Base-by-base conservation (phyloP, 495 filamentous ascomycete species). In the Sporormia fimetaria region DNA sequence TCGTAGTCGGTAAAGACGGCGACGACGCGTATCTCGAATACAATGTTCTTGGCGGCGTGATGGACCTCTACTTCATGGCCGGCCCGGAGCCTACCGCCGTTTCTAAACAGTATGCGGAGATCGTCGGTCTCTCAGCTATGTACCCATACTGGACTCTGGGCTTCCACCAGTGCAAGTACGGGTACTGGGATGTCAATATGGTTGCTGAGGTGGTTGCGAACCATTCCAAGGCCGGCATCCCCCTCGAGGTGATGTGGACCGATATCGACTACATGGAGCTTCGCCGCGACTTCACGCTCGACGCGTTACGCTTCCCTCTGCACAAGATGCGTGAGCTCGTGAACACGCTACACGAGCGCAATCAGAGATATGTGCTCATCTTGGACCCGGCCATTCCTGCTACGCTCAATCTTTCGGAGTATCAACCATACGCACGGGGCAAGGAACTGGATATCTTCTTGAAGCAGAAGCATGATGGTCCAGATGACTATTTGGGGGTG, bases 231-330 rank as follows among this genome's bases (percentile, higher is more conserved):
- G 83, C 85, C 7, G 60, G 61, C 6, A 92, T 92, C 48, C 85
- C 85, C 0, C 64, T 94, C 6, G 84, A 94, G 59, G 85, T 81
- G 0, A 83, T 87, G 76, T 92, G 85, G 86, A 88, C 80, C 4
- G 83, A 90, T 54, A 90, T 90, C 23, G 51, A 58, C 35, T 53
- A 62, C 48, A 62, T 54, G 51, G 16, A 54, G 22, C 69, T 71
- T 63, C 44, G 71, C 38, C 64, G 71, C 10, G 67, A 54, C 27
- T 54, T 54, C 33, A 79, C 80, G 0, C 64, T 81, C 11, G 86
- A 90, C 49, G 74, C 79, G 0, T 65, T 81, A 3, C 68, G 81
- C 24, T 94, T 81, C 58, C 75, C 81, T 0, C 39, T 87, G 8
- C 47, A 69, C 2, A 75, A 68, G 47, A 70, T 87, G 64, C 75